Evolutionary conservation across 352 stramenopile species (phyloP).

Genomic region (Phytophthora nicotianae): DNA sequence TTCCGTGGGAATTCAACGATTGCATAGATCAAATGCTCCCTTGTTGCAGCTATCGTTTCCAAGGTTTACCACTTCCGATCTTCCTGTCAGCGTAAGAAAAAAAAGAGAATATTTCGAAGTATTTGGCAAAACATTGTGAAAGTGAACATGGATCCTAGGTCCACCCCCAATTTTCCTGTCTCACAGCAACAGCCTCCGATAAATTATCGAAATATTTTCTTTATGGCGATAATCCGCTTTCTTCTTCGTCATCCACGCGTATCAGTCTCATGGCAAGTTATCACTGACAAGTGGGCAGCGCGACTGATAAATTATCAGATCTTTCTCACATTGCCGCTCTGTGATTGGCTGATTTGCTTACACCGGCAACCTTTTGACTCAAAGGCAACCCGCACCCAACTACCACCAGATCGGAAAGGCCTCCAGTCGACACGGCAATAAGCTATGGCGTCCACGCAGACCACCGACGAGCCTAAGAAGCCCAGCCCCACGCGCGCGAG

Average conservation of each 20-base stretch:
- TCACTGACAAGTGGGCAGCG: not conserved
- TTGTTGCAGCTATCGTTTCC: not conserved
- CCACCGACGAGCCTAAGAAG: constrained; percentile 12
- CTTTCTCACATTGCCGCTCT: not conserved
- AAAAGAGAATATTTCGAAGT: not conserved
- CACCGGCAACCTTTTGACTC: constrained; percentile 9
- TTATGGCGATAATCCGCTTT: not conserved
- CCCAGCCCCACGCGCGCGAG: constrained; percentile 12
- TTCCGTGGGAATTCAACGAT: not conserved
- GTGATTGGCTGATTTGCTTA: constrained; percentile 30
- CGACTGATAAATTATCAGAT: constrained; percentile 1
- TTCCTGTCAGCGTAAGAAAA: not conserved
- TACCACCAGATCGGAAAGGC: constrained; percentile 31
- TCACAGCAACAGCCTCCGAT: too few relatives aligned
- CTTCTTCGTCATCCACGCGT: not conserved
- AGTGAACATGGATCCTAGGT: too few relatives aligned
- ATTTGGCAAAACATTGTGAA: too few relatives aligned
- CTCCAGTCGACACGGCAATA: not conserved
- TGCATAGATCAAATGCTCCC: not conserved
- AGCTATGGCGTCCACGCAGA: constrained; percentile 13
- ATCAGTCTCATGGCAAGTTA: not conserved
- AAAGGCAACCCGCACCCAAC: constrained; percentile 24
- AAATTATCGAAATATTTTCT: too few relatives aligned
- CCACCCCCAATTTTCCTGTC: too few relatives aligned
- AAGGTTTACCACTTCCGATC: not conserved